Evolutionary conservation across 495 filamentous ascomycete species (phyloP).

Genomic region (Penicillium manginii): DNA sequence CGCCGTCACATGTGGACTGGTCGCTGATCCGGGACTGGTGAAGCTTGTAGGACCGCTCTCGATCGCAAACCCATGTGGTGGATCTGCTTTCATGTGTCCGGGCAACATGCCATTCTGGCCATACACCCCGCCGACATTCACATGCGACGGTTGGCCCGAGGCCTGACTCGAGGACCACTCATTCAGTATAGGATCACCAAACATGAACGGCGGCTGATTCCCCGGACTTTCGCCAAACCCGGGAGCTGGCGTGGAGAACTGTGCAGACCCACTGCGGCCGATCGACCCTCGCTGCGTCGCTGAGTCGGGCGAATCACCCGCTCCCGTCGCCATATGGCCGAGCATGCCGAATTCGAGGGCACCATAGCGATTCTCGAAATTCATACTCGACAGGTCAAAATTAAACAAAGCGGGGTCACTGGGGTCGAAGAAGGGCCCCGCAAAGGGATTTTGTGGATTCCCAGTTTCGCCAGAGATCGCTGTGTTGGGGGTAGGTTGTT

Average conservation of each 20-base stretch:
- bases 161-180: conserved; percentile 49
- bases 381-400: conserved; percentile 89
- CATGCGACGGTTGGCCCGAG: conserved; percentile 37
- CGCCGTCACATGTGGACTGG: conserved; percentile 51
- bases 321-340: conserved; percentile 88
- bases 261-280: conserved; percentile 51
- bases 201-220: conserved; percentile 51
- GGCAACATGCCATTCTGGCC: conserved; percentile 45
- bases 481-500: conserved; percentile 38
- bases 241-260: conserved; percentile 47
- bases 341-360: conserved; percentile 93
- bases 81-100: conserved; percentile 52
- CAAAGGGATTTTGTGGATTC: conserved; percentile 54
- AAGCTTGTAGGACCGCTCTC: conserved; percentile 65
- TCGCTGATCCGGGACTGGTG: conserved; percentile 59
- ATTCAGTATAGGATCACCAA: conserved; percentile 50
- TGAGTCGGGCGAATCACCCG: conserved; percentile 75
- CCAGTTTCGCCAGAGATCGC: conserved; percentile 37
- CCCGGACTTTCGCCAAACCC: conserved; percentile 49
- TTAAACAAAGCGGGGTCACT: conserved; percentile 90
- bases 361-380: conserved; percentile 95
- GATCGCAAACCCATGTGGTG: conserved; percentile 72
- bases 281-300: conserved; percentile 53
- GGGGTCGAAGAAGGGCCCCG: conserved; percentile 74
- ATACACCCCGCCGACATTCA: conserved; percentile 49